Evolutionary conservation across 139 green algal species (phyloP), one percentile per base, ranked within the genome.

Genomic region (Chlorella sp.): DNA sequence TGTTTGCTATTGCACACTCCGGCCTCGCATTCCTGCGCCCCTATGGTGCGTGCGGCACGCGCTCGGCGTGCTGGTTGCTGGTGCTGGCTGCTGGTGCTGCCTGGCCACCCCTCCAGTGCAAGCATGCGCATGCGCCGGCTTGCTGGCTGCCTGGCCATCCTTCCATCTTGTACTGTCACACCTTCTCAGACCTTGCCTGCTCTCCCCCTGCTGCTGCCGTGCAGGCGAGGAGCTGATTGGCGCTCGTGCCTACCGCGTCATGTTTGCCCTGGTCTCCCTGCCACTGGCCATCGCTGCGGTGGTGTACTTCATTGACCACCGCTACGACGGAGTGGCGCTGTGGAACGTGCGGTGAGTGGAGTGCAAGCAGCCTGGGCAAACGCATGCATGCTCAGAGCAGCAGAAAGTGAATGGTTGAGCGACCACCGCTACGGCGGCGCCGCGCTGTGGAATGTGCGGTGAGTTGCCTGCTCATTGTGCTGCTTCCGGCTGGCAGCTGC

Each of bases 291-390:
- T 95, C 7, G 86, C 96, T 17, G 93, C 96, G 4, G 90, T 99
- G 17, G 94, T 98, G 7, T 99, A 97, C 91, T 99, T 99, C 92
- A 99, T 99, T 89, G 99, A 99, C 87, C 97, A 99, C 89, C 86
- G 95, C 39, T 98, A 97, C 79, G 90, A 93, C 78, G 95, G 95
- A 70, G 84, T 89, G 13, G 80, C 91, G 44, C 91, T 98, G 62
- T 99, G 96, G 96, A 91, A 99, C 80, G 20, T 99, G 51, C 87
- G 91, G 64, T 80, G 41, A 25, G 51, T 62, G 36, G 0, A 4
- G 6, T 39, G 34, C 16, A 5, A 23, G n/a, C 16, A 51, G 13
- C n/a, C n/a, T n/a, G n/a, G n/a, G n/a, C n/a, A n/a, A n/a, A n/a
- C n/a, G n/a, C n/a, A 47, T 73, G 41, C 3, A 1, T 6, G 62